These are phyloP conservation scores for Pleodorina starrii DNA, from an alignment of 139 green algal genomes.

Conservation along the genomic window DNA sequence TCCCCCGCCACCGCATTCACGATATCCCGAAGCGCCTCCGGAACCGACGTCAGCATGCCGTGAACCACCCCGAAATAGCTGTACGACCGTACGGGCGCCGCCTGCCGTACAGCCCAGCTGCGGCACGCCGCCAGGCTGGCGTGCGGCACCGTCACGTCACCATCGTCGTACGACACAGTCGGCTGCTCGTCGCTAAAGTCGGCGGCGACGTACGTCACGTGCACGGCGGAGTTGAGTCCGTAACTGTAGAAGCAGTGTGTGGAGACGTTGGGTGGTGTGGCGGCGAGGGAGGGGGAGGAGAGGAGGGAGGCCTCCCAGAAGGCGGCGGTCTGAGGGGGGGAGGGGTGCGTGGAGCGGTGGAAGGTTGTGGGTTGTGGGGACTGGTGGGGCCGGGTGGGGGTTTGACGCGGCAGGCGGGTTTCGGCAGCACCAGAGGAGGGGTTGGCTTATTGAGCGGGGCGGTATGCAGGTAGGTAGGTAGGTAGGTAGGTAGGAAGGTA, in stretches of 20 bases:
- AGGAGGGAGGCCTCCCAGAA: conserved; percentile 28
- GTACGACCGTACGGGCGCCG: background rate
- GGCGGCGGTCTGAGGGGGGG: background rate
- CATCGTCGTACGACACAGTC: background rate
- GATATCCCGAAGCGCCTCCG: conserved; percentile 37
- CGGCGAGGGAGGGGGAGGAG: background rate
- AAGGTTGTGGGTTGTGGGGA: background rate
- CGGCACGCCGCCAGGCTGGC: conserved; percentile 30
- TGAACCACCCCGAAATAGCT: conserved; percentile 33
- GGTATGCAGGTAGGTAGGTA: too few species aligned
- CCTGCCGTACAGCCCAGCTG: background rate
- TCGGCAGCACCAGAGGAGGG: too few species aligned
- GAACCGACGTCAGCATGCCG: conserved; percentile 4
- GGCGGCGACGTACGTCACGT: background rate
- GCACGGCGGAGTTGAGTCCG: conserved; percentile 5
- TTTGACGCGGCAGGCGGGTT: too few species aligned
- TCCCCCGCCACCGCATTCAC: conserved; percentile 5
- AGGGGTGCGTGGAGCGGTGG: too few species aligned
- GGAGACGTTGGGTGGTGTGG: conserved; percentile 29
- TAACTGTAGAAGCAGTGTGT: conserved; percentile 50
- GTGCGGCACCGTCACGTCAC: conserved; percentile 42
- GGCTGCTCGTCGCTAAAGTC: conserved; percentile 13
- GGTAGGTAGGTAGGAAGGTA: too few species aligned
- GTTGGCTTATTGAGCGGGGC: too few species aligned
- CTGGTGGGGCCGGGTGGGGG: too few species aligned